A percentile compares a stretch with the other conserved stretches of the same genome.
Conservation (phyloP, 306 rosid species). For the Myrica gale region DNA sequence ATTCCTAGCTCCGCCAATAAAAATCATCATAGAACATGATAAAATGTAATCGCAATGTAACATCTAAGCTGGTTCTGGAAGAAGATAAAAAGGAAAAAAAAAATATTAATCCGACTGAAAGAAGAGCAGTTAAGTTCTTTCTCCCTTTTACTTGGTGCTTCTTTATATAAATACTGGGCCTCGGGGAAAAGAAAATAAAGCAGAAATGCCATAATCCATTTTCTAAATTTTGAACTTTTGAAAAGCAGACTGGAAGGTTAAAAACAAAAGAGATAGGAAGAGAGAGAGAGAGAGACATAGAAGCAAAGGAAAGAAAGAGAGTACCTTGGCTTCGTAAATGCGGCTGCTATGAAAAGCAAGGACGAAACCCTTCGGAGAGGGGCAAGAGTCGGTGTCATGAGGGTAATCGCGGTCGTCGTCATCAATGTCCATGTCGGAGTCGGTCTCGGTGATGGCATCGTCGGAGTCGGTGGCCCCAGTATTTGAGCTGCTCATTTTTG, state of each 20-base stretch:
- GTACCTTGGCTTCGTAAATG: conserved; percentile 75
- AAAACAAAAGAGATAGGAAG: background rate
- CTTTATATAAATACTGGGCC: background rate
- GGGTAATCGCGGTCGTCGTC: conserved; percentile 21
- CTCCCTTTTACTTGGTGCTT: background rate
- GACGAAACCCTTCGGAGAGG: conserved; percentile 54
- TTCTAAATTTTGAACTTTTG: background rate
- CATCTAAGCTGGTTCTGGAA: too few species aligned
- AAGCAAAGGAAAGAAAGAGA: background rate
- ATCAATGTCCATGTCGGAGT: conserved; percentile 33
- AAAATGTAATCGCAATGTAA: too few species aligned
- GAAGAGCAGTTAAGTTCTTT: background rate
- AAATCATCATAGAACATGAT: too few species aligned
- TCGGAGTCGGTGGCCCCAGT: conserved; percentile 30
- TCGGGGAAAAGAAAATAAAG: background rate
- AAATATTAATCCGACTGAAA: background rate
- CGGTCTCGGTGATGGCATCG: conserved; percentile 31
- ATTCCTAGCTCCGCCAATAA: too few species aligned
- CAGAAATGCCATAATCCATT: background rate
- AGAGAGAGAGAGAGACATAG: background rate
- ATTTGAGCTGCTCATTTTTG: conserved; percentile 53
- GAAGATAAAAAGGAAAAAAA: too few species aligned
- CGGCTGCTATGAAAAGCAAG: conserved; percentile 44
- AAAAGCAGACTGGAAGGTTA: too few species aligned
- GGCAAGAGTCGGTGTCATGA: conserved; percentile 38